Evolutionary conservation across 164 flowering plant species (phyloP).

Genomic region (Kingdonia uniflora): DNA sequence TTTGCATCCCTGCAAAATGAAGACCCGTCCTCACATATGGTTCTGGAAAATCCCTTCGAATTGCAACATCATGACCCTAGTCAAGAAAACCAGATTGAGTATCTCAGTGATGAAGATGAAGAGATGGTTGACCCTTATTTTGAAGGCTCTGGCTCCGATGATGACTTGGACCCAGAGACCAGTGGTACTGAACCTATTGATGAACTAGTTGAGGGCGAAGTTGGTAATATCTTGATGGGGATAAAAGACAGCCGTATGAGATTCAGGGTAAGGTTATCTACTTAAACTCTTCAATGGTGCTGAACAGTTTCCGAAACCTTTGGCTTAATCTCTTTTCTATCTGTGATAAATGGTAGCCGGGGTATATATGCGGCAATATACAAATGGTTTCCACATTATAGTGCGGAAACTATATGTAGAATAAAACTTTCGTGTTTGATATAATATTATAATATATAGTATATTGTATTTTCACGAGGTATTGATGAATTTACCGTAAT

Average conservation of each 20-base stretch:
- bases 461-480: no score
- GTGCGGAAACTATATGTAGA: no score
- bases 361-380: not conserved
- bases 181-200: constrained; percentile 11
- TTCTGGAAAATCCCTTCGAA: constrained; percentile 22
- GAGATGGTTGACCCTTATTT: constrained; percentile 41
- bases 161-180: constrained; percentile 35
- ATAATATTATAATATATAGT: no score
- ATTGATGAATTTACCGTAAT: no score
- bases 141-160: constrained; percentile 53
- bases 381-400: no score
- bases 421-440: no score
- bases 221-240: constrained; percentile 40
- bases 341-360: not conserved
- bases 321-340: not conserved
- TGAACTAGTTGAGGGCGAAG: constrained; percentile 27
- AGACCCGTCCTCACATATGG: constrained; percentile 17
- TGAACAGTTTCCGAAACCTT: not conserved
- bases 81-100: constrained; percentile 36
- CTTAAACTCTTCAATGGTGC: not conserved
- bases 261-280: constrained; percentile 47
- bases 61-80: constrained; percentile 18
- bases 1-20: constrained; percentile 25
- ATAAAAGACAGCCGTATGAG: constrained; percentile 33
- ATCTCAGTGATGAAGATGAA: constrained; percentile 32